Conservation (phyloP, 495 filamentous ascomycete genomes). For the Tetracladium setigerum region DNA sequence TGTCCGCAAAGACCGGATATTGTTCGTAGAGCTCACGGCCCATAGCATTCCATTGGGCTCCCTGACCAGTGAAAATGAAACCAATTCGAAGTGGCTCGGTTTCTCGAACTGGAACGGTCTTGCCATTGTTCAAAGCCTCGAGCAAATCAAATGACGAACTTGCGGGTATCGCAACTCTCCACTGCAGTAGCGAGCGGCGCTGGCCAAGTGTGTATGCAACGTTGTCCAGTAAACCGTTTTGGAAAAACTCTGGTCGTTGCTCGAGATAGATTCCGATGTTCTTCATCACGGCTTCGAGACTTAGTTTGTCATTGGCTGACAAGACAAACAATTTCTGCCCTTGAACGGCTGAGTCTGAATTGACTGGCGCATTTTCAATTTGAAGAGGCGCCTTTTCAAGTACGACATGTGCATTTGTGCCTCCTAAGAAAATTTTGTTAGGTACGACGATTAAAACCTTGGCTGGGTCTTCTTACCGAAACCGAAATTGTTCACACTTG, state of each 20-base stretch:
- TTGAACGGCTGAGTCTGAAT: neutral
- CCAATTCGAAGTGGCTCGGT: slow-evolving; percentile 9
- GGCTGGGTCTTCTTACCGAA: slow-evolving; percentile 43
- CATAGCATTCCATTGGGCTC: slow-evolving; percentile 49
- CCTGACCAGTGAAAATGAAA: slow-evolving; percentile 23
- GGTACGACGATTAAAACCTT: slow-evolving; percentile 18
- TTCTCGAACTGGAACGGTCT: slow-evolving; percentile 1
- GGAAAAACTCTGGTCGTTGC: slow-evolving; percentile 38
- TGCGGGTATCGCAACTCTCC: slow-evolving; percentile 19
- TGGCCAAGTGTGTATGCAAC: slow-evolving; percentile 32
- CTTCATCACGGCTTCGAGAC: slow-evolving; percentile 29
- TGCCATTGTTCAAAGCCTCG: slow-evolving; percentile 4
- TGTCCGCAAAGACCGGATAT: slow-evolving; percentile 31
- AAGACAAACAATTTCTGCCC: slow-evolving; percentile 35
- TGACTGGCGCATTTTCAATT: neutral
- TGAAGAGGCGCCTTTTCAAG: slow-evolving; percentile 32
- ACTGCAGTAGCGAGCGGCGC: slow-evolving; percentile 33
- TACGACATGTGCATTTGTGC: slow-evolving; percentile 50
- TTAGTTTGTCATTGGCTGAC: slow-evolving; percentile 39
- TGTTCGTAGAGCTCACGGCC: slow-evolving; percentile 39
- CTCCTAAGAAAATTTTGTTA: slow-evolving; percentile 45
- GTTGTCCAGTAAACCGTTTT: slow-evolving; percentile 16
- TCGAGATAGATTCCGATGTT: slow-evolving; percentile 38
- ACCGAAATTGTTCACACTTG: slow-evolving; percentile 50
- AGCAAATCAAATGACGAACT: slow-evolving; percentile 12